Evolutionary conservation across 139 green algal species (phyloP).

Genomic region (Nannochloris sp.): DNA sequence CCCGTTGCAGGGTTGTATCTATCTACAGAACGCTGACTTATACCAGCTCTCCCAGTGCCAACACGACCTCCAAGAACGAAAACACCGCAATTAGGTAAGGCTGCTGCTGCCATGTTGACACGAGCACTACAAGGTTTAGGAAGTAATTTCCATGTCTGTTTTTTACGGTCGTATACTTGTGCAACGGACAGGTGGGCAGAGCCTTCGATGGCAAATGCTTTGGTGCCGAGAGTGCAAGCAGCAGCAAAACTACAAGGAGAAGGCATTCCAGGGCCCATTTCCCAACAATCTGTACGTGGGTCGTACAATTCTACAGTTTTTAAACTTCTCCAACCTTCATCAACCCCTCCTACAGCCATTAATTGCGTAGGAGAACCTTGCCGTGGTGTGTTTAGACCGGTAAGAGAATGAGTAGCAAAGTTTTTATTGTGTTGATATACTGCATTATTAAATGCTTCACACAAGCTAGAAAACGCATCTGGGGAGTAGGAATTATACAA

Average conservation of each 20-base stretch:
- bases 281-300: slow-evolving; percentile 36
- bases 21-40: slow-evolving; percentile 27
- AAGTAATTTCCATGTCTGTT: not conserved
- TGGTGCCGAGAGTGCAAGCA: slow-evolving; percentile 1
- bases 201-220: slow-evolving; percentile 6
- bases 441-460: too few relatives aligned
- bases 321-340: slow-evolving; percentile 20
- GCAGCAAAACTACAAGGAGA: slow-evolving; percentile 4
- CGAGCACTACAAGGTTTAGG: slow-evolving; percentile 2
- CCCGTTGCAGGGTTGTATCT: not conserved
- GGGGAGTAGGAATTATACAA: not conserved
- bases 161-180: not conserved
- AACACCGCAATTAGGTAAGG: not conserved
- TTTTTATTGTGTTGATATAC: too few relatives aligned
- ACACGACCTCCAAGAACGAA: slow-evolving; percentile 24
- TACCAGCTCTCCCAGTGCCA: slow-evolving; percentile 10
- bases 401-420: not conserved
- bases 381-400: not conserved
- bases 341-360: slow-evolving; percentile 17
- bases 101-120: slow-evolving; percentile 17
- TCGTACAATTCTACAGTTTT: slow-evolving; percentile 49
- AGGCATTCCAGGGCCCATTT: slow-evolving; percentile 25
- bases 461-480: not conserved
- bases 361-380: not conserved
- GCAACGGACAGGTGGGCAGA: slow-evolving; percentile 10